These are phyloP conservation scores for Ophiocordyceps camponoti-saundersi DNA, from an alignment of 2,329 filamentous ascomycete genomes.

Conservation along the genomic window DNA sequence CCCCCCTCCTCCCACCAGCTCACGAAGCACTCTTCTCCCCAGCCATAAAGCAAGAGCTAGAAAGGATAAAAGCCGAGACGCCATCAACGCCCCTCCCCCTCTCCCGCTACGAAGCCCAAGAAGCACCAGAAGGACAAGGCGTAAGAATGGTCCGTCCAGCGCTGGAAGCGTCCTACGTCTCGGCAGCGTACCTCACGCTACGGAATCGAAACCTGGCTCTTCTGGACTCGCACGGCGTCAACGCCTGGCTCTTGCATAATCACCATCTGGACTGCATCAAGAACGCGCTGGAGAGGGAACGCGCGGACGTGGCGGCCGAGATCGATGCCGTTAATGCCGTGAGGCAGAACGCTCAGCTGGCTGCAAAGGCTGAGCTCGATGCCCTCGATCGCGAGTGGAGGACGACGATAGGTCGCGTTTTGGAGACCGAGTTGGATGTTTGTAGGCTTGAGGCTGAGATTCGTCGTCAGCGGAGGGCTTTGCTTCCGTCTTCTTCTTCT, in stretches of 20 bases:
- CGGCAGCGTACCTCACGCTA: conserved; percentile 32
- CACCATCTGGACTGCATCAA: conserved; percentile 55
- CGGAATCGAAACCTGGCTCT: conserved; percentile 44
- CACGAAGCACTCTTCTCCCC: conserved; percentile 36
- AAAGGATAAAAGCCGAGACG: conserved; percentile 34
- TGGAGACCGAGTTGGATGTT: conserved; percentile 77
- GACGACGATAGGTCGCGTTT: conserved; percentile 55
- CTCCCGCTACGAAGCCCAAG: conserved; percentile 64
- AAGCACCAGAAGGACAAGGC: conserved; percentile 21
- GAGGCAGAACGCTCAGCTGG: neutral
- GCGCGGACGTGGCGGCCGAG: conserved; percentile 48
- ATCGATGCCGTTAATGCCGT: conserved; percentile 54
- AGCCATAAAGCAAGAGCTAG: conserved; percentile 50
- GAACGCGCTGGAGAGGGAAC: conserved; percentile 52
- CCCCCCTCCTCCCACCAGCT: neutral
- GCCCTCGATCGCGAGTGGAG: conserved; percentile 66
- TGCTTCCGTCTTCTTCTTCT: neutral
- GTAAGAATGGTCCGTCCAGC: conserved; percentile 37
- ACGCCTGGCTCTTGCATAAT: conserved; percentile 82
- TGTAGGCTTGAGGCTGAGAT: conserved; percentile 54
- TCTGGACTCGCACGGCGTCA: conserved; percentile 71
- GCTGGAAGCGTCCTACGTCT: conserved; percentile 35
- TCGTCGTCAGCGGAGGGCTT: conserved; percentile 15
- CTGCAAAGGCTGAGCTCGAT: conserved; percentile 43
- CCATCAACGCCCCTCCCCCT: conserved; percentile 48